Base-by-base conservation (phyloP, 2,329 filamentous ascomycete species). In the Mollisia scopiformis region DNA sequence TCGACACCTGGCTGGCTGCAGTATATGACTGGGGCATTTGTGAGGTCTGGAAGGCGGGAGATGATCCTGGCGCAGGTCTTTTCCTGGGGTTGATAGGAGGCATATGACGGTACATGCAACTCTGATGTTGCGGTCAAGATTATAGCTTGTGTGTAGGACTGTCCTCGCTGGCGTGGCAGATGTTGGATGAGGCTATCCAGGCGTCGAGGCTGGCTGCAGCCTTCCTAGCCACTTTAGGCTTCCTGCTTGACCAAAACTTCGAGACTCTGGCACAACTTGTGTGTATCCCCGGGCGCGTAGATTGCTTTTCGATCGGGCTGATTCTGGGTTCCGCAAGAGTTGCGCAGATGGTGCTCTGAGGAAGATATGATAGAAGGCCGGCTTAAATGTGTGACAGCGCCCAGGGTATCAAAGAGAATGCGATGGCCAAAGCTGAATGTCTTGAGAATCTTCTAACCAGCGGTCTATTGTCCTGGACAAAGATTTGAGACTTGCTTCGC, bases 51-150 rank as follows among this genome's bases (percentile, higher is more conserved):
- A 83, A 77, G 66, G 84, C 77, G n/a, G 91, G 88, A 37, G 86
- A 83, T 63, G 88, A 79, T 73, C 89, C 90, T 59, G 91, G 88
- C 50, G 91, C 90, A 68, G 89, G 81, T 74, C 91, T 84, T 80
- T 95, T 95, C 75, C 90, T 78, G 21, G 82, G 74, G 65, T 84
- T 84, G 49, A 78, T 76, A 59, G 83, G 65, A 71, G 71, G 64
- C 72, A 72, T 73, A 28, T 53, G 64, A 62, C 31, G 52, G 62
- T 62, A 54, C 61, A 68, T 66, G 60, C 63, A 64, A 60, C 54
- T 55, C 27, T 35, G 46, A 56, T 27, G 43, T 55, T 55, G 60
- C 57, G 49, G 54, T 58, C 57, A 61, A 51, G 54, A 49, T 33
- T 35, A 37, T 30, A n/a, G 30, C 30, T 37, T n/a, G 55, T 37